Conservation (phyloP, 75 land plant species). For the Selaginella moellendorffii region DNA sequence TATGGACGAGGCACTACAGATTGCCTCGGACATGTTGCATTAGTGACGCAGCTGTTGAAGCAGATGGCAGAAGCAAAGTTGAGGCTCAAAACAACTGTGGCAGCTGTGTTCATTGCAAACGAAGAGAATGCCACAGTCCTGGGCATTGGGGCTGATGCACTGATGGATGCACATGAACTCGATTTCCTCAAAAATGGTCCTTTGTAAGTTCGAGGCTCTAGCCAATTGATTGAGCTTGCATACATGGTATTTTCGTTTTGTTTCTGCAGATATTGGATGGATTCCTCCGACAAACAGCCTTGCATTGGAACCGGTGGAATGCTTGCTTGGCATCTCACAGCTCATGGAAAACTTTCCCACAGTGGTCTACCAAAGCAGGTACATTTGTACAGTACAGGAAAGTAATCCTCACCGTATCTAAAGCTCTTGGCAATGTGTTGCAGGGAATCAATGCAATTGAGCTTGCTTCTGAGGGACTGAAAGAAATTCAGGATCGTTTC, state of each 20-base stretch:
- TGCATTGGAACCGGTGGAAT: slow-evolving; percentile 92
- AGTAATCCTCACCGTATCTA: too few relatives aligned
- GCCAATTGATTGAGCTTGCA: too few relatives aligned
- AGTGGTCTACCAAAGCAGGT: slow-evolving; percentile 93
- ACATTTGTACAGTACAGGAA: neutral
- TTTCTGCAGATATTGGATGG: slow-evolving; percentile 66
- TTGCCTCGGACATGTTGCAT: neutral
- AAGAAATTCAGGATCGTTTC: slow-evolving; percentile 64
- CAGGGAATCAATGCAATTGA: slow-evolving; percentile 85
- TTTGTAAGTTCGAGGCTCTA: neutral
- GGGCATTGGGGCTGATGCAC: neutral
- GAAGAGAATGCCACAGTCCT: neutral
- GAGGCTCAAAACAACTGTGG: neutral
- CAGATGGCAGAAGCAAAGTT: neutral
- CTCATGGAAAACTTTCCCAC: slow-evolving; percentile 77
- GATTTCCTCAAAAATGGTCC: neutral
- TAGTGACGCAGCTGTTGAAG: neutral
- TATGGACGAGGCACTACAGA: neutral
- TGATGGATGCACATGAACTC: neutral
- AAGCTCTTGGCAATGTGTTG: too few relatives aligned
- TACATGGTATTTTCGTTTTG: neutral
- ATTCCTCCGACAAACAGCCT: slow-evolving; percentile 88
- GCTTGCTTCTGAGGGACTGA: slow-evolving; percentile 63
- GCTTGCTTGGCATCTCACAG: slow-evolving; percentile 61
- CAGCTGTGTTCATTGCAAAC: neutral